Base-by-base conservation (phyloP, 129 eudicot species). In the Centaurea solstitialis region DNA sequence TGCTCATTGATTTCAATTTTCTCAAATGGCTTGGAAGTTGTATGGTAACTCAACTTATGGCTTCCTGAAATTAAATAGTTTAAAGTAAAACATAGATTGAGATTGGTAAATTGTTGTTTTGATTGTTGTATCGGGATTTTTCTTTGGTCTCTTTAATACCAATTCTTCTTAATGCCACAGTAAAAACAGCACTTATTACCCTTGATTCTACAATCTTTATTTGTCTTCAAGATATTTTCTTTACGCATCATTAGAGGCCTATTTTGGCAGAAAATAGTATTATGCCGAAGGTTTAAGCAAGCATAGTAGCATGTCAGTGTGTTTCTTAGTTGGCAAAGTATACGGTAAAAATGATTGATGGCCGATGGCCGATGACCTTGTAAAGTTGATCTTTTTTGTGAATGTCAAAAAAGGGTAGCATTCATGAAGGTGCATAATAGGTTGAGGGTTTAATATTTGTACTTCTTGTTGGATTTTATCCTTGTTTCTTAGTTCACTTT, bases 1-100 rank as follows among this genome's bases (percentile, higher is more conserved):
- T 71, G 90, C 75, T 45, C 15, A 11, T 15, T 45, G 38, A 45
- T 59, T 61, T 23, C 62, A 24, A 10, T n/a, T 47, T 20, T 35
- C n/a, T 38, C 22, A 12, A 40, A 43, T 39, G 74, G 64, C 13
- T 40, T 45, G 30, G 10, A 26, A 41, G 40, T 37, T 28, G 70
- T 70, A 70, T 28, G 73, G 50, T 68, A 70, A 12, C 72, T 39
- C 47, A 37, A 68, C 28, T 5, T 73, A 24, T 53, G 50, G 57
- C 68, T 71, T 80, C 70, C 41, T 37, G 41, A 59, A 57, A 50
- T 57, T 21, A 35, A 53, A 70, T 79, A 59, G 76, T 70, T 79
- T 59, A 59, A 28, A 41, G 80, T 40, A 65, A 77, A 40, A 23
- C 47, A 62, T 67, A 43, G 30, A 41, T 67, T 40, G 39, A 6